A percentile compares a stretch with the other conserved stretches of the same genome.
These are phyloP conservation scores for Penicillium sp. DNA, from an alignment of 2,329 filamentous ascomycete genomes.

Conservation along the genomic window DNA sequence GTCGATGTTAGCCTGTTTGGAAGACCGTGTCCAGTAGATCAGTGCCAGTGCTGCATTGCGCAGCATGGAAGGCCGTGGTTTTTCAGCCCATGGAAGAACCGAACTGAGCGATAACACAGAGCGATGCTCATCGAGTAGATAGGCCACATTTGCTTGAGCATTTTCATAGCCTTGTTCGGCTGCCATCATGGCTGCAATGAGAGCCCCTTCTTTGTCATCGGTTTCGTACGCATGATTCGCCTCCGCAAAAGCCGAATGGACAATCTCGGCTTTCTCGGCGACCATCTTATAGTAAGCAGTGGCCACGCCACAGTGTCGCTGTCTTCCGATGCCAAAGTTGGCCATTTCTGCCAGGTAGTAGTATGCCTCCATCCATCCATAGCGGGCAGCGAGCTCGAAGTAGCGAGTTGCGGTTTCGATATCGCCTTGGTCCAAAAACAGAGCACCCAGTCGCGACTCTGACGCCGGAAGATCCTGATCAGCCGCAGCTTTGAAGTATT, in stretches of 20 bases:
- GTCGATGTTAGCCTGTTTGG: conserved; percentile 90
- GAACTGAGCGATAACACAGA: conserved; percentile 61
- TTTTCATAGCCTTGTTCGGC: conserved; percentile 91
- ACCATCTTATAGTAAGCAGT: conserved; percentile 81
- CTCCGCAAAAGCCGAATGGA: conserved; percentile 78
- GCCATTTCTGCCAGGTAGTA: conserved; percentile 91
- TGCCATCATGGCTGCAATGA: conserved; percentile 80
- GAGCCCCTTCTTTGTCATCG: conserved; percentile 76
- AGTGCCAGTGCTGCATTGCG: conserved; percentile 69
- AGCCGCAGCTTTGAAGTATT: conserved; percentile 75
- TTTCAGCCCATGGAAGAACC: conserved; percentile 51
- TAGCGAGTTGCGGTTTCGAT: conserved; percentile 77
- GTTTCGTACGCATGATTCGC: conserved; percentile 79
- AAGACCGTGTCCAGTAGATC: conserved; percentile 93
- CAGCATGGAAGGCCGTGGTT: conserved; percentile 49
- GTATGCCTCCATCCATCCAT: conserved; percentile 82
- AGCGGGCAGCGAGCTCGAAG: conserved; percentile 81
- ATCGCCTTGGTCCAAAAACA: conserved; percentile 88
- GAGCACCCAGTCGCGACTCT: conserved; percentile 77
- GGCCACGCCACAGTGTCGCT: conserved; percentile 75
- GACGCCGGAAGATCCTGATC: conserved; percentile 79
- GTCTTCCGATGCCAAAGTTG: conserved; percentile 75
- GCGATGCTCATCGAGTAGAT: conserved; percentile 73
- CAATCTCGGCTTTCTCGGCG: conserved; percentile 69
- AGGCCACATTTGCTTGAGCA: conserved; percentile 87